A percentile compares a stretch with the other conserved stretches of the same genome.
These are phyloP conservation scores for Orobanche coerulescens DNA, from an alignment of 257 asterid genomes.

Conservation along the genomic window DNA sequence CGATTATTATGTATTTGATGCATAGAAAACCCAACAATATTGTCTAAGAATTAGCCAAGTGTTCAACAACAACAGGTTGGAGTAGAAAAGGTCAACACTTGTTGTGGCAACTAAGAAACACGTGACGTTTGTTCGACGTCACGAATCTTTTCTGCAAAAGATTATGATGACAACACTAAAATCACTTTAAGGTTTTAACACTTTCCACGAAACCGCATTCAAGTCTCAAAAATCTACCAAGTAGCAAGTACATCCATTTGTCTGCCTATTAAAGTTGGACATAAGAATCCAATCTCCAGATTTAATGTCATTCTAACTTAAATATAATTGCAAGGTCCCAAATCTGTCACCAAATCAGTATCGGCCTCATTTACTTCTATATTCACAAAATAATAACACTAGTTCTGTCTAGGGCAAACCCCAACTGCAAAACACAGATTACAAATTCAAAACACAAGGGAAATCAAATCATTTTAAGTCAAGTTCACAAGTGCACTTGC, in stretches of 20 bases:
- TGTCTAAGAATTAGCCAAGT: not conserved
- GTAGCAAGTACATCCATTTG: not conserved
- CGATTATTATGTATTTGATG: too few species aligned
- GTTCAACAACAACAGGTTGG: not conserved
- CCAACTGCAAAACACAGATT: not conserved
- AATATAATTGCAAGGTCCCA: not conserved
- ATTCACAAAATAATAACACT: conserved; percentile 2
- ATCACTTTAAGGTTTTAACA: not conserved
- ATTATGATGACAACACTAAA: not conserved
- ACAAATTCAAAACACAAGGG: not conserved
- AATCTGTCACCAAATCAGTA: not conserved
- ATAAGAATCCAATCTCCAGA: not conserved
- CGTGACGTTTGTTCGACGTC: not conserved
- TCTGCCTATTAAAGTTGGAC: not conserved
- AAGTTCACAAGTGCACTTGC: not conserved
- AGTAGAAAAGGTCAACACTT: not conserved
- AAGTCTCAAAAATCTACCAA: not conserved
- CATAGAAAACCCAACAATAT: too few species aligned
- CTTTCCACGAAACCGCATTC: not conserved
- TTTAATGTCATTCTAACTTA: not conserved
- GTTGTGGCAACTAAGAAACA: not conserved
- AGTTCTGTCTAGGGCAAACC: not conserved
- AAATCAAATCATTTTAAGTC: not conserved
- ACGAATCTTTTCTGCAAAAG: too few species aligned
- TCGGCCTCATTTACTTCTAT: not conserved